Conservation (phyloP, 2,329 filamentous ascomycete species). For the Aureobasidium sp. region DNA sequence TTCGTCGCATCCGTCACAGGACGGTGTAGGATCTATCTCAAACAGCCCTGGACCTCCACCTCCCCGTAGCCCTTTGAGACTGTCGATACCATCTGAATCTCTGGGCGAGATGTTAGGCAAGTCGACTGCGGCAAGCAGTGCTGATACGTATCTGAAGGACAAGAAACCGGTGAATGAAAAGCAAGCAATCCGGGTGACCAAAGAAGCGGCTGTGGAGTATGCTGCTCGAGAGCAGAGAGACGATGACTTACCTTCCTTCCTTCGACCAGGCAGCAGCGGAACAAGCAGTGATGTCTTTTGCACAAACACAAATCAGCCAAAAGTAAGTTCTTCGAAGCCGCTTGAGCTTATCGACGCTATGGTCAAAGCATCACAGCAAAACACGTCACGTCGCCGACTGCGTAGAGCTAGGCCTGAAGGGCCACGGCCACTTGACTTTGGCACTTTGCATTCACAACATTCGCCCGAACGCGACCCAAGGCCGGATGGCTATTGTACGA, state of each 20-base stretch:
- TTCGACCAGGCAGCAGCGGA: conserved; percentile 5
- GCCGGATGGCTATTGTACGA: background rate
- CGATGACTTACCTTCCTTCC: background rate
- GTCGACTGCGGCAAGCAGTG: background rate
- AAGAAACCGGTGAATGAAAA: background rate
- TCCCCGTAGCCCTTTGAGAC: conserved; percentile 28
- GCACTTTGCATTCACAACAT: background rate
- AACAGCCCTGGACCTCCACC: conserved; percentile 30
- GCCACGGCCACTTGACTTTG: conserved; percentile 2
- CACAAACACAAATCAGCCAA: conserved; percentile 12
- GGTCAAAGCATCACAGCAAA: conserved; percentile 15
- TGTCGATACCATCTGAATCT: conserved; percentile 14
- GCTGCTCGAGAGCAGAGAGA: conserved; percentile 2
- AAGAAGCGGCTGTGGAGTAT: conserved; percentile 8
- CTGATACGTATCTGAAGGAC: background rate
- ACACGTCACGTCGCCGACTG: conserved; percentile 14
- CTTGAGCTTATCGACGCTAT: conserved; percentile 18
- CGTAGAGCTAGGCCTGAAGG: conserved; percentile 16
- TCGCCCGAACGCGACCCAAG: background rate
- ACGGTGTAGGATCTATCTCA: conserved; percentile 21
- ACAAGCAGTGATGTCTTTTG: conserved; percentile 13
- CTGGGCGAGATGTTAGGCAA: conserved; percentile 7
- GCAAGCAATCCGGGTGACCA: conserved; percentile 3
- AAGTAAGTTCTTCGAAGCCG: conserved; percentile 3
- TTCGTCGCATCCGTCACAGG: background rate